These are phyloP conservation scores for Neofusicoccum cordaticola DNA, from an alignment of 2,329 filamentous ascomycete species.

Conservation along the genomic window DNA sequence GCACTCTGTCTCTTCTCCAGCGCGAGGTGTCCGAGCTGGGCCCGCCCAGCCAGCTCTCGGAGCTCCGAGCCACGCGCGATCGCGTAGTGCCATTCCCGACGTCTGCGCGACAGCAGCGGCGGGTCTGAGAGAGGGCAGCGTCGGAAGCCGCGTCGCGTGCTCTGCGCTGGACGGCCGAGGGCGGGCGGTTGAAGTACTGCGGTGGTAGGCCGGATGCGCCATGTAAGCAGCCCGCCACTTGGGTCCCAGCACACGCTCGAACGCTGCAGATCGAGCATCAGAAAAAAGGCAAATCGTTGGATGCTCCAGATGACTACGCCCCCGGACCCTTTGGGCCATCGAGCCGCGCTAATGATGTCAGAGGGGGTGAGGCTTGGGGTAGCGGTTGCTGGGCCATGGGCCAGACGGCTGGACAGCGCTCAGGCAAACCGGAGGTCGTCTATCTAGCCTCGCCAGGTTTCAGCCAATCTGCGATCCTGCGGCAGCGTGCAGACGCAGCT, in stretches of 20 bases:
- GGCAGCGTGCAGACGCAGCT: no score
- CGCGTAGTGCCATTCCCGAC: conserved; percentile 6
- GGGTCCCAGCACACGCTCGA: no score
- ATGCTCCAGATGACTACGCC: conserved; percentile 8
- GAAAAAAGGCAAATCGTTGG: background rate
- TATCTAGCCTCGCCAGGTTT: background rate
- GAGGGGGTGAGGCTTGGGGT: background rate
- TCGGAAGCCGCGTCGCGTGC: background rate
- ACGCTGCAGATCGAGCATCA: background rate
- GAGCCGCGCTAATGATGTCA: conserved; percentile 4
- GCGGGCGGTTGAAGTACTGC: no score
- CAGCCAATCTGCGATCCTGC: no score
- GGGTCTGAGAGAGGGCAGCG: background rate
- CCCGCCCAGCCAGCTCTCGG: background rate
- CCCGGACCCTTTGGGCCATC: background rate
- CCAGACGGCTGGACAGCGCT: background rate
- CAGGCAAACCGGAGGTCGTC: background rate
- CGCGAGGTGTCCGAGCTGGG: background rate
- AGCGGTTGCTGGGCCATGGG: background rate
- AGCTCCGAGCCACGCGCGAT: background rate
- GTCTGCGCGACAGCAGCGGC: background rate
- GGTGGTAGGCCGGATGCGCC: no score
- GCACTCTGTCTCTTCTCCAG: background rate
- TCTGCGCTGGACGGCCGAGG: background rate
- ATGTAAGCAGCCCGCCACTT: no score